These are phyloP conservation scores for Candida orba DNA, from an alignment of 805 yeast species.

Conservation along the genomic window DNA sequence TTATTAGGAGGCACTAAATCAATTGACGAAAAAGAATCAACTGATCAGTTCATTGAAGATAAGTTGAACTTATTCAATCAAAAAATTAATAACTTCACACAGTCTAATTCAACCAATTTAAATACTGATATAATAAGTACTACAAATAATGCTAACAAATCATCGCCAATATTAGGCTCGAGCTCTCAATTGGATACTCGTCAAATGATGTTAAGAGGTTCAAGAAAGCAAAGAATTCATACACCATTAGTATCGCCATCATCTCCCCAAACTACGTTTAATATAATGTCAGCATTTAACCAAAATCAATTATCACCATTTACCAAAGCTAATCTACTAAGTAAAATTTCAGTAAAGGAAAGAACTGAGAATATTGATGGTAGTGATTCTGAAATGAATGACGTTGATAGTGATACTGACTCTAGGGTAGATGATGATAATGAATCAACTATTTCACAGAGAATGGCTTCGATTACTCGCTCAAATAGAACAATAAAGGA, in stretches of 20 bases:
- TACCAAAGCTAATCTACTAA: constrained; percentile 16
- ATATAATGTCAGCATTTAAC: constrained; percentile 4
- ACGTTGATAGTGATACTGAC: constrained; percentile 19
- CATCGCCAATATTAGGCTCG: neutral
- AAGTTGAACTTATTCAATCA: constrained; percentile 13
- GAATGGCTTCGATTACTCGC: neutral
- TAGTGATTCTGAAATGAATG: constrained; percentile 24
- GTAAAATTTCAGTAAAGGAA: constrained; percentile 11
- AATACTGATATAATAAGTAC: neutral
- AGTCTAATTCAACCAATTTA: neutral
- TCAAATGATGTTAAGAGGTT: neutral
- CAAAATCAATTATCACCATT: constrained; percentile 19
- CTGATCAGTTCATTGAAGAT: constrained; percentile 7
- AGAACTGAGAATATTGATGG: constrained; percentile 16
- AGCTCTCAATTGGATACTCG: neutral
- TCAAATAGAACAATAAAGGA: neutral
- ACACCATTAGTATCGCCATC: neutral
- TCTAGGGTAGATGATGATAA: constrained; percentile 11
- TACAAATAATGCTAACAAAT: too few species aligned
- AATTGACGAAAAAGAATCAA: neutral
- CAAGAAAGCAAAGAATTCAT: neutral
- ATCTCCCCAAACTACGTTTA: constrained; percentile 4
- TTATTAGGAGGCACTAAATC: constrained; percentile 20
- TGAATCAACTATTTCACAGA: constrained; percentile 5
- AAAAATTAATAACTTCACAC: constrained; percentile 2